These are phyloP conservation scores for Fusarium continuum DNA, from an alignment of 2,329 filamentous ascomycete species.

Conservation along the genomic window DNA sequence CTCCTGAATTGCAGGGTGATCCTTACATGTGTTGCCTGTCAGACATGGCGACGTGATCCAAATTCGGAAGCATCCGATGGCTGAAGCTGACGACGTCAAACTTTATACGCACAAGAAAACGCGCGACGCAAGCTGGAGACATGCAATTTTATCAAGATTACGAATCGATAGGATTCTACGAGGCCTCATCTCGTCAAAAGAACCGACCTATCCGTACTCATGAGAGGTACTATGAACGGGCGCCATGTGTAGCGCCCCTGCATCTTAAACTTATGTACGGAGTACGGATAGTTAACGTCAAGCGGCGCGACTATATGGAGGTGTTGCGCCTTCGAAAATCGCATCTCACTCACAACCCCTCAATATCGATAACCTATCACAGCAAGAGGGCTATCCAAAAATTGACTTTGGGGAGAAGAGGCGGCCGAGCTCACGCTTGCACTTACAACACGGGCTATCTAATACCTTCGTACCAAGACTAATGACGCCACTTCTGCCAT, in stretches of 20 bases:
- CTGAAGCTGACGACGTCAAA: constrained; percentile 2
- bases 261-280: too few species aligned
- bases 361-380: not conserved
- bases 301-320: constrained; percentile 1
- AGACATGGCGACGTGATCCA: constrained; percentile 12
- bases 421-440: not conserved
- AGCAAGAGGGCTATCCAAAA: not conserved
- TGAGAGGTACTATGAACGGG: not conserved
- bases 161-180: not conserved
- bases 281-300: not conserved
- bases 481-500: constrained; percentile 29
- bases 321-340: constrained; percentile 12
- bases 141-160: constrained; percentile 3
- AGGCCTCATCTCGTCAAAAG: constrained; percentile 10
- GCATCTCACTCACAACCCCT: not conserved
- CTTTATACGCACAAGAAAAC: not conserved
- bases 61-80: constrained; percentile 23
- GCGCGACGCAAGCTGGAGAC: not conserved
- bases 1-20: constrained; percentile 16
- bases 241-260: not conserved
- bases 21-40: constrained; percentile 18
- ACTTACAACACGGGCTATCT: constrained; percentile 1
- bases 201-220: not conserved
- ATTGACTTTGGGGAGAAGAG: not conserved
- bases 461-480: not conserved